phyloP scores from a whole-genome alignment of 495 filamentous ascomycete genomes.

The Podospora comata region DNA sequence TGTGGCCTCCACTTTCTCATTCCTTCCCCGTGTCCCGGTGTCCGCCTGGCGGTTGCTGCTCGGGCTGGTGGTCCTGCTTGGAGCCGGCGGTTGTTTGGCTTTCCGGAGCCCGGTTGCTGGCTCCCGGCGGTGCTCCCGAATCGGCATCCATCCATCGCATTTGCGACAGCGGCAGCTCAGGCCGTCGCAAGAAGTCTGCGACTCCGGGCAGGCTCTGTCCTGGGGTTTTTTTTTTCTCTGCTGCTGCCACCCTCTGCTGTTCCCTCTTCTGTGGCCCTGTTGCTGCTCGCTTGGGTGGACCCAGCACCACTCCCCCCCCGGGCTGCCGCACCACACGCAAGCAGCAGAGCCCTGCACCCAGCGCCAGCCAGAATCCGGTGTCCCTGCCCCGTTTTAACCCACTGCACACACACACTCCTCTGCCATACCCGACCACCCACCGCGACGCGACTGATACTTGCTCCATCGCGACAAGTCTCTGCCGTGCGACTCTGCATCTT shows the following conservation, averaged over 20 bases:
- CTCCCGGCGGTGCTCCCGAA: not conserved
- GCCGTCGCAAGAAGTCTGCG: not conserved
- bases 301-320: slow-evolving; percentile 17
- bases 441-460: slow-evolving; percentile 48
- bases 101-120: not conserved
- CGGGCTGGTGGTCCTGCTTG: slow-evolving; percentile 9
- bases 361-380: slow-evolving; percentile 27
- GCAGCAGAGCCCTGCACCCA: slow-evolving; percentile 23
- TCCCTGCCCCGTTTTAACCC: slow-evolving; percentile 33
- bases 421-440: slow-evolving; percentile 31
- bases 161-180: not conserved
- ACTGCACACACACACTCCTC: slow-evolving; percentile 30
- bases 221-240: not conserved
- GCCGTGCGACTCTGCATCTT: slow-evolving; percentile 42
- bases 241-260: slow-evolving; percentile 2
- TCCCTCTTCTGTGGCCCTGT: not conserved
- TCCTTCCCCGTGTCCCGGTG: slow-evolving; percentile 11
- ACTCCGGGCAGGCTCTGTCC: not conserved
- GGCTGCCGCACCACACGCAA: slow-evolving; percentile 25
- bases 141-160: not conserved
- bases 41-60: slow-evolving; percentile 11
- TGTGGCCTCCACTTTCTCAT: slow-evolving; percentile 31
- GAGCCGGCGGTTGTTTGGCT: not conserved
- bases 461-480: slow-evolving; percentile 50
- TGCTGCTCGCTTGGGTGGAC: slow-evolving; percentile 23